These are phyloP conservation scores for Phalaenopsis aphrodite DNA, from an alignment of 106 monocot genomes.

Conservation along the genomic window DNA sequence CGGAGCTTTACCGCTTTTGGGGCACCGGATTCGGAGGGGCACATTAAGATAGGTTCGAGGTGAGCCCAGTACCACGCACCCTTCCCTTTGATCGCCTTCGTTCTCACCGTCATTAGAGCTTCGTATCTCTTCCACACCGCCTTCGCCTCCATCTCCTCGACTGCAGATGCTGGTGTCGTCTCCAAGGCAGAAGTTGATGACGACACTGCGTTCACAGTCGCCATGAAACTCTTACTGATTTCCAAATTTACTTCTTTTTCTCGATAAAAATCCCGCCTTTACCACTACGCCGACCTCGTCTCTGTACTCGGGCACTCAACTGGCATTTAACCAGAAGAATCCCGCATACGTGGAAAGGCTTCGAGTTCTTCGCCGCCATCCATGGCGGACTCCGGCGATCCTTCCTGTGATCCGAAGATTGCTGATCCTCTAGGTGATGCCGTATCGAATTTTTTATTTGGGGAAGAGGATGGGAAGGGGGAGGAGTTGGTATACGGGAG, in stretches of 20 bases:
- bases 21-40: conserved; percentile 47
- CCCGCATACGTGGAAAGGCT: not conserved
- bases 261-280: not conserved
- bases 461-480: not conserved
- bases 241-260: not conserved
- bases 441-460: not conserved
- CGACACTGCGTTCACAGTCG: not conserved
- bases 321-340: not conserved
- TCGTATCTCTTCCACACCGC: conserved; percentile 68
- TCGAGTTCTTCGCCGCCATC: not conserved
- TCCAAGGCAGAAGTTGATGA: not conserved
- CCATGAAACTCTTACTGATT: not conserved
- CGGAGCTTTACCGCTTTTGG: conserved; percentile 84
- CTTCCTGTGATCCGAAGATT: not conserved
- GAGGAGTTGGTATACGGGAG: not conserved
- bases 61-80: conserved; percentile 98
- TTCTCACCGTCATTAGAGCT: conserved; percentile 48
- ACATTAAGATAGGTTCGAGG: conserved; percentile 68
- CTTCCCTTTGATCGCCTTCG: conserved; percentile 82
- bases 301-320: not conserved
- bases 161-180: not conserved
- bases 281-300: not conserved
- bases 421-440: not conserved
- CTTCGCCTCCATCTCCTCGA: conserved; percentile 40
- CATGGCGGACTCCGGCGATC: not conserved